Evolutionary conservation across 805 yeast species (phyloP).

Genomic region (Hanseniaspora singularis): DNA sequence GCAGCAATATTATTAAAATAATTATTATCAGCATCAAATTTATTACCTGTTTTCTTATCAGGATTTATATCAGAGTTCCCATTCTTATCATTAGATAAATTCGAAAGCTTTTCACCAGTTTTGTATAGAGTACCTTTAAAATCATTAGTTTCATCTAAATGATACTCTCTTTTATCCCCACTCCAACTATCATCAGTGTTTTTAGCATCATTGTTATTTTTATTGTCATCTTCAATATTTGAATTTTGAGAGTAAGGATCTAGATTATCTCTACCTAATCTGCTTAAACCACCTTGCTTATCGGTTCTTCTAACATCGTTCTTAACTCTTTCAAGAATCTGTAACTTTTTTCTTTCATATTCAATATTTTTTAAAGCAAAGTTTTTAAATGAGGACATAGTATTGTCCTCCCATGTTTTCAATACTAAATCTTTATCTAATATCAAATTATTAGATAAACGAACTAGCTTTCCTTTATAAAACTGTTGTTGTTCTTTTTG

Average conservation of each 20-base stretch:
- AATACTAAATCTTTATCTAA: slow-evolving; percentile 45
- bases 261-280: slow-evolving; percentile 64
- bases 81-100: not conserved
- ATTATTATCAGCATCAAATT: slow-evolving; percentile 6
- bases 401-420: slow-evolving; percentile 20
- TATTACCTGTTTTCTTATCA: slow-evolving; percentile 19
- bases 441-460: slow-evolving; percentile 77
- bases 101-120: slow-evolving; percentile 1
- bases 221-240: not conserved
- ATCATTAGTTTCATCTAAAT: not conserved
- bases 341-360: slow-evolving; percentile 69
- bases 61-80: slow-evolving; percentile 23
- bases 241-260: not conserved
- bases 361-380: slow-evolving; percentile 65
- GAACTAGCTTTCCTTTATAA: slow-evolving; percentile 60
- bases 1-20: slow-evolving; percentile 46
- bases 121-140: slow-evolving; percentile 9
- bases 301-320: slow-evolving; percentile 65
- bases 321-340: slow-evolving; percentile 58
- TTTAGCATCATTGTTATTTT: not conserved
- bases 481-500: slow-evolving; percentile 69
- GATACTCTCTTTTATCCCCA: slow-evolving; percentile 16
- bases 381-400: slow-evolving; percentile 46
- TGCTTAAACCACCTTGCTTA: slow-evolving; percentile 63
- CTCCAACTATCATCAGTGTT: slow-evolving; percentile 16